These are phyloP conservation scores for Jackrogersella multiformis DNA, from an alignment of 495 filamentous ascomycete species.

Conservation along the genomic window DNA sequence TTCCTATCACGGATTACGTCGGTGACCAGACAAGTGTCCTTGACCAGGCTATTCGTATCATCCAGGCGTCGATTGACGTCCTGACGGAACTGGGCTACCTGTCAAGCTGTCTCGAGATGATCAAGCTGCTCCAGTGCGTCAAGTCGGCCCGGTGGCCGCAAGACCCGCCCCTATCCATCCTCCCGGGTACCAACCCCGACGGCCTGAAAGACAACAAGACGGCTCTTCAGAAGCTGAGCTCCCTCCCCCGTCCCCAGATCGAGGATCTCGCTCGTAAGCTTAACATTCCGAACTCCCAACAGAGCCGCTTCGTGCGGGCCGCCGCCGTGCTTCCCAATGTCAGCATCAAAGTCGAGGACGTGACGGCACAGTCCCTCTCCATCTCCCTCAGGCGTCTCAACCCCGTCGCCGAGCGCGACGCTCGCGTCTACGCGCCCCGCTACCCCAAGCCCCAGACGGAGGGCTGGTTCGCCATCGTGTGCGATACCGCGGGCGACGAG, in stretches of 20 bases:
- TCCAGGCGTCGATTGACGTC: constrained; percentile 90
- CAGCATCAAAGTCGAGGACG: constrained; percentile 65
- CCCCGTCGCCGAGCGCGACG: constrained; percentile 65
- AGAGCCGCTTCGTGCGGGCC: constrained; percentile 64
- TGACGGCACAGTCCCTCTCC: constrained; percentile 68
- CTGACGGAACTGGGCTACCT: constrained; percentile 89
- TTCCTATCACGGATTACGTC: constrained; percentile 97
- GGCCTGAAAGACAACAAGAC: constrained; percentile 48
- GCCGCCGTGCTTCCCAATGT: constrained; percentile 72
- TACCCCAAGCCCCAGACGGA: constrained; percentile 97
- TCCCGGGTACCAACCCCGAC: constrained; percentile 74
- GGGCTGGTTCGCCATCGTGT: constrained; percentile 87
- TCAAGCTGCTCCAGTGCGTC: constrained; percentile 87
- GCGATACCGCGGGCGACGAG: constrained; percentile 72
- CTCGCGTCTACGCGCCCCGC: constrained; percentile 80
- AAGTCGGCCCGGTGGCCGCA: constrained; percentile 93
- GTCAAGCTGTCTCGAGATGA: constrained; percentile 76
- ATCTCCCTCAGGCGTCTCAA: constrained; percentile 75
- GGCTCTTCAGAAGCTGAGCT: constrained; percentile 47
- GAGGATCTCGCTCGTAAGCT: constrained; percentile 55
- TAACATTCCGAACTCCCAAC: constrained; percentile 43
- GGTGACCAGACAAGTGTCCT: constrained; percentile 86
- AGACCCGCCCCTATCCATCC: constrained; percentile 79
- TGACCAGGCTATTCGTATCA: constrained; percentile 95
- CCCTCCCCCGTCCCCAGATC: constrained; percentile 52